Percentiles rank a stretch among this genome's conserved stretches.
These are phyloP conservation scores for Fusarium tricinctum DNA, from an alignment of 2,329 filamentous ascomycete species.

Conservation along the genomic window DNA sequence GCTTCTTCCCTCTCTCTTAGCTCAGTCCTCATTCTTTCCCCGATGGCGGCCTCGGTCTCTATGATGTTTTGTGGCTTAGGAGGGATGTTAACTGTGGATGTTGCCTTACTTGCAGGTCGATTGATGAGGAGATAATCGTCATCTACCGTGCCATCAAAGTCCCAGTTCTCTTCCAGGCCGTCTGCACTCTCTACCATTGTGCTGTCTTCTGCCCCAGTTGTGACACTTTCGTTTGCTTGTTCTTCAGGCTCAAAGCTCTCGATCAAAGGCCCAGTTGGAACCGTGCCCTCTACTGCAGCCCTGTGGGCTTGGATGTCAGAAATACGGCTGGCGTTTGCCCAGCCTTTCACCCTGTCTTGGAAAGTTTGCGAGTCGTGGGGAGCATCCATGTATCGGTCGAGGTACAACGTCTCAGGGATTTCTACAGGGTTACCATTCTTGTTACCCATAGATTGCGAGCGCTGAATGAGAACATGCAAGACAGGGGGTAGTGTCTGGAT, in stretches of 20 bases:
- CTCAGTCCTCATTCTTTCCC: conserved; percentile 63
- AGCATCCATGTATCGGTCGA: conserved; percentile 89
- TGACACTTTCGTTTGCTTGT: background rate
- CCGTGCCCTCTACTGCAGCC: conserved; percentile 47
- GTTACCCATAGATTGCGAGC: conserved; percentile 78
- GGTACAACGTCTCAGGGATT: conserved; percentile 84
- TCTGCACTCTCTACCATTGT: conserved; percentile 10
- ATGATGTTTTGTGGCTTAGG: conserved; percentile 34
- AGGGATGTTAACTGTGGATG: background rate
- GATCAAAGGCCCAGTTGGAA: conserved; percentile 49
- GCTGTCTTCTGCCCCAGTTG: conserved; percentile 5
- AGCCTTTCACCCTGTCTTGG: conserved; percentile 75
- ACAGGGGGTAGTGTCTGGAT: conserved; percentile 85
- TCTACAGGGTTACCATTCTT: conserved; percentile 85
- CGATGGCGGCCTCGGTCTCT: conserved; percentile 49
- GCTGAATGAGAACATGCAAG: conserved; percentile 89
- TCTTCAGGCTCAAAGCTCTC: conserved; percentile 41
- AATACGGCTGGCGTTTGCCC: conserved; percentile 79
- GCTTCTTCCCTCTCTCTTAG: conserved; percentile 49
- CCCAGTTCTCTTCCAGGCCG: conserved; percentile 52
- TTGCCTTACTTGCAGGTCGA: conserved; percentile 18
- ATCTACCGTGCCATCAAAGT: conserved; percentile 57
- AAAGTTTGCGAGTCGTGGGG: conserved; percentile 72
- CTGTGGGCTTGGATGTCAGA: conserved; percentile 64
- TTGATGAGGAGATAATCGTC: conserved; percentile 55